These are phyloP conservation scores for Phallus indusiatus DNA, from an alignment of 768 basidiomycete species.

Conservation along the genomic window DNA sequence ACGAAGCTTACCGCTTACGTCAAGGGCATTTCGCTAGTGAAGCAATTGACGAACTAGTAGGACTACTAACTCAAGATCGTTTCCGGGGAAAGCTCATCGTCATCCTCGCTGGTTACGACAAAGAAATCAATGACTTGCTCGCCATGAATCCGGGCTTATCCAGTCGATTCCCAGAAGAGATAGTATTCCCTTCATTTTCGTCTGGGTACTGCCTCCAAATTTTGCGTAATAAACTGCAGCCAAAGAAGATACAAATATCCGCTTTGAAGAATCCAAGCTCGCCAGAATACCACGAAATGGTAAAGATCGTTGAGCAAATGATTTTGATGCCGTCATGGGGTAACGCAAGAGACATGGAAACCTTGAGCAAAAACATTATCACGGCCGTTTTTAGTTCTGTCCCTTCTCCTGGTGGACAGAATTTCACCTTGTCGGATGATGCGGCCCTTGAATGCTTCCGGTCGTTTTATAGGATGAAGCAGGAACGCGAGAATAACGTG, in stretches of 20 bases:
- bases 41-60: slow-evolving; percentile 64
- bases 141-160: slow-evolving; percentile 51
- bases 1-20: slow-evolving; percentile 58
- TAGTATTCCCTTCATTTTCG: slow-evolving; percentile 44
- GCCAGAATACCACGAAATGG: slow-evolving; percentile 26
- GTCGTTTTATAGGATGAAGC: slow-evolving; percentile 12
- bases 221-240: slow-evolving; percentile 37
- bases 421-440: slow-evolving; percentile 17
- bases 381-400: slow-evolving; percentile 27
- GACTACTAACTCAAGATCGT: slow-evolving; percentile 45
- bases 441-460: slow-evolving; percentile 24
- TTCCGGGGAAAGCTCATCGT: slow-evolving; percentile 54
- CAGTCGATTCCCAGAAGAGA: slow-evolving; percentile 58
- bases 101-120: slow-evolving; percentile 61
- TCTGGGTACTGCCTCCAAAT: slow-evolving; percentile 41
- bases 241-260: slow-evolving; percentile 29
- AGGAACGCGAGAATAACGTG: not conserved
- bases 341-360: slow-evolving; percentile 57
- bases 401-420: slow-evolving; percentile 8
- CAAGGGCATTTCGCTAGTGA: slow-evolving; percentile 60
- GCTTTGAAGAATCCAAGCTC: slow-evolving; percentile 28
- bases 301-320: slow-evolving; percentile 30
- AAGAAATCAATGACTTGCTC: slow-evolving; percentile 55
- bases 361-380: slow-evolving; percentile 40
- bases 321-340: slow-evolving; percentile 49